Evolutionary conservation across 163 green algal genomes (phyloP).

Genomic region (Trebouxia gelatinosa): DNA sequence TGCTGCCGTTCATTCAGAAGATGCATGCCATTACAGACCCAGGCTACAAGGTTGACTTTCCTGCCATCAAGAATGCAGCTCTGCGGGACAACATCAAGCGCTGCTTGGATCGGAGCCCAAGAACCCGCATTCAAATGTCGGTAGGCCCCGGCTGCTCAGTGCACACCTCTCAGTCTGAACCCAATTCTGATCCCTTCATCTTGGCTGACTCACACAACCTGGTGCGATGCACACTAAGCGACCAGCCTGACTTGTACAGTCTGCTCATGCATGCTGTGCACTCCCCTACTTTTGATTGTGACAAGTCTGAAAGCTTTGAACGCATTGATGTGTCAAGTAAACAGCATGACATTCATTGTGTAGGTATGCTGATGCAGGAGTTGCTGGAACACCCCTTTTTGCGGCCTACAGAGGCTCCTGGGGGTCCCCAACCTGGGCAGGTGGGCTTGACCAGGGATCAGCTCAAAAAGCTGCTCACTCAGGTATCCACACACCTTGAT

Average conservation of each 20-base stretch:
- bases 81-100: constrained; percentile 77
- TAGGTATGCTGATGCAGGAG: constrained; percentile 54
- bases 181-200: too few relatives aligned
- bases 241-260: too few relatives aligned
- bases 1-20: constrained; percentile 91
- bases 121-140: constrained; percentile 81
- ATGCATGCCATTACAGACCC: constrained; percentile 95
- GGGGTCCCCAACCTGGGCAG: background rate
- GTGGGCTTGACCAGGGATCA: constrained; percentile 43
- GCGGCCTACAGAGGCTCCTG: constrained; percentile 33
- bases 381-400: constrained; percentile 90
- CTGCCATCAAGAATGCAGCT: constrained; percentile 65
- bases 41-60: constrained; percentile 72
- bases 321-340: too few relatives aligned
- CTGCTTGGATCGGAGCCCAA: constrained; percentile 87
- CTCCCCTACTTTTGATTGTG: too few relatives aligned
- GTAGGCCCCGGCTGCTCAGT: too few relatives aligned
- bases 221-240: too few relatives aligned
- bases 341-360: too few relatives aligned
- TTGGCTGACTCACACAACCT: too few relatives aligned
- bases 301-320: too few relatives aligned
- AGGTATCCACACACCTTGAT: constrained; percentile 42
- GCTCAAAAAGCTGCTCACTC: constrained; percentile 68
- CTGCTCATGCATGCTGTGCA: too few relatives aligned
- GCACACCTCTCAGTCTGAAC: too few relatives aligned